These are phyloP conservation scores for Candida anglica DNA, from an alignment of 805 yeast species.

Conservation along the genomic window DNA sequence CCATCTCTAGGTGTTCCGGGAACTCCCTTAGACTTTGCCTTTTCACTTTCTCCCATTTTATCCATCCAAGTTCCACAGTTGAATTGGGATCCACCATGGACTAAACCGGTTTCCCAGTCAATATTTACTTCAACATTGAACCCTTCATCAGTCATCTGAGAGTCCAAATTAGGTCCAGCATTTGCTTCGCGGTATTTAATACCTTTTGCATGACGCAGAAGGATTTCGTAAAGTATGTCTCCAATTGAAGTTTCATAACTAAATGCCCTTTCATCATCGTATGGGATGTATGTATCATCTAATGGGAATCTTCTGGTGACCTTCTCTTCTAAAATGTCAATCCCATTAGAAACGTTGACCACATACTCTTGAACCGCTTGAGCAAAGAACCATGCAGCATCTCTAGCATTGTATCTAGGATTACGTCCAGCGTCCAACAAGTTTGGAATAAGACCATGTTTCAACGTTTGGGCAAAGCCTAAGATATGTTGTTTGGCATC, in stretches of 20 bases:
- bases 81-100: constrained; percentile 86
- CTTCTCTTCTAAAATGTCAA: constrained; percentile 58
- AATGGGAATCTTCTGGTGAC: constrained; percentile 84
- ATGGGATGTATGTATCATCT: constrained; percentile 73
- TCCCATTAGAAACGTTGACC: constrained; percentile 63
- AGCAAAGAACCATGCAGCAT: constrained; percentile 93
- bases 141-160: constrained; percentile 91
- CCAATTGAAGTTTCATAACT: constrained; percentile 63
- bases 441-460: constrained; percentile 94
- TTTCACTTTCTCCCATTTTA: constrained; percentile 93
- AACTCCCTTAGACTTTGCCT: constrained; percentile 80
- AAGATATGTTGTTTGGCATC: constrained; percentile 80
- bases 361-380: constrained; percentile 88
- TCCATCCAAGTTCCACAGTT: constrained; percentile 99
- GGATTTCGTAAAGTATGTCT: constrained; percentile 78
- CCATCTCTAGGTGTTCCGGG: constrained; percentile 99
- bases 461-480: constrained; percentile 84
- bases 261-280: constrained; percentile 73
- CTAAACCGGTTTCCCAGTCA: constrained; percentile 86
- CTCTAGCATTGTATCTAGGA: constrained; percentile 94
- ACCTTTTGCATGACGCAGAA: constrained; percentile 86
- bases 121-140: constrained; percentile 77
- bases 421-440: constrained; percentile 87
- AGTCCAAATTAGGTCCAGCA: constrained; percentile 84
- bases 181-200: constrained; percentile 89